phyloP scores from a whole-genome alignment of 2,329 filamentous ascomycete genomes.

The Cladobotryum protrusum region DNA sequence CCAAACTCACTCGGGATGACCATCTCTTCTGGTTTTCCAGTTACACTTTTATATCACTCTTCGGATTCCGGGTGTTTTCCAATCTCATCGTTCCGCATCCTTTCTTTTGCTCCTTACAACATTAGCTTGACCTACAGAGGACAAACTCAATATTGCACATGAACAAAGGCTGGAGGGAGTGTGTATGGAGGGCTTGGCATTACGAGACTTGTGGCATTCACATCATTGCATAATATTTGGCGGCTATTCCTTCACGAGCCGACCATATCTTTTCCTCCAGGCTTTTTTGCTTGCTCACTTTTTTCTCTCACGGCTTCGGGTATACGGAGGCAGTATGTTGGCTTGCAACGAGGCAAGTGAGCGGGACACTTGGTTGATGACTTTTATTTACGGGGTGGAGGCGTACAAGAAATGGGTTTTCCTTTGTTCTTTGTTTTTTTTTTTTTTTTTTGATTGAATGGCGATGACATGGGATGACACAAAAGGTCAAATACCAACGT shows the following conservation, averaged over 20 bases:
- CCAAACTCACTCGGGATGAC: neutral
- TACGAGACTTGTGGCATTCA: neutral
- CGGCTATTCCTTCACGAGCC: neutral
- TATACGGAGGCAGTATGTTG: no score
- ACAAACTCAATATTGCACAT: neutral
- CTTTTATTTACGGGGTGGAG: neutral
- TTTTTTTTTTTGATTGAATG: slow-evolving; percentile 6
- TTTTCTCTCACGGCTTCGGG: neutral
- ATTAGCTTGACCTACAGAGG: no score
- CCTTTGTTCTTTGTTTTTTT: neutral
- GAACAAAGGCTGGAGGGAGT: neutral
- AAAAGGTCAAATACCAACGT: slow-evolving; percentile 13
- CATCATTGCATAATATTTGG: neutral
- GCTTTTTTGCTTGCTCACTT: neutral
- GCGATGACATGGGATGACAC: slow-evolving; percentile 11
- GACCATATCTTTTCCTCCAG: neutral
- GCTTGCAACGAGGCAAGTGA: no score
- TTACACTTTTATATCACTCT: no score
- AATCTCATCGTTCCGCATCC: no score
- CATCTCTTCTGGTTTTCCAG: neutral
- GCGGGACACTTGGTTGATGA: no score
- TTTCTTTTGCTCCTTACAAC: no score
- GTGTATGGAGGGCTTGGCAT: neutral
- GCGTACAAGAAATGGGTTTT: neutral
- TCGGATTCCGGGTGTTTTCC: no score